Percentiles rank a stretch among this genome's conserved stretches.
Conservation (phyloP, 1,284 basidiomycete species). For the Trametes sp. region DNA sequence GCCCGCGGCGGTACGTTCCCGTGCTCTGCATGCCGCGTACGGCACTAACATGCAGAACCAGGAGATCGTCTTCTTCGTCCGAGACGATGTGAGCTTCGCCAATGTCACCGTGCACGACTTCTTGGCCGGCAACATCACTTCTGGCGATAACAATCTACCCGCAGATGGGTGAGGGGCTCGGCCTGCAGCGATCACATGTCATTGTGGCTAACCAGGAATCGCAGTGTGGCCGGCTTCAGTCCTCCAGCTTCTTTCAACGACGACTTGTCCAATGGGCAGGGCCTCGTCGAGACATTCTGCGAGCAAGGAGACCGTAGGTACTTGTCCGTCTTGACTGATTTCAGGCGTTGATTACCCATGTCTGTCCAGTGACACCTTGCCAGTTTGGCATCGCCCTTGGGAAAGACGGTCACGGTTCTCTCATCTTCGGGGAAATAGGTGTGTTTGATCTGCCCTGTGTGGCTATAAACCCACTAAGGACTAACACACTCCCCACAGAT, state of each 20-base stretch:
- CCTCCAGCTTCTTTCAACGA: conserved; percentile 23
- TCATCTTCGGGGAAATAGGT: no score
- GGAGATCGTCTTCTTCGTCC: conserved; percentile 16
- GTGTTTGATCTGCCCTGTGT: no score
- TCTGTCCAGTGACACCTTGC: no score
- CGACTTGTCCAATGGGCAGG: conserved; percentile 19
- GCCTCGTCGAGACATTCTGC: conserved; percentile 22
- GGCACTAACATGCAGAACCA: not conserved
- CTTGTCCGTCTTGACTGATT: no score
- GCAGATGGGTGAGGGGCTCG: conserved; percentile 14
- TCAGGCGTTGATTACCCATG: no score
- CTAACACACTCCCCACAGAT: conserved; percentile 8
- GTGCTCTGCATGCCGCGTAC: not conserved
- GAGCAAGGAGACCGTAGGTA: conserved; percentile 15
- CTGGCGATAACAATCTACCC: conserved; percentile 17
- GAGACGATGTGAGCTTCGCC: conserved; percentile 22
- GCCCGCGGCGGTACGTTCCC: conserved; percentile 9
- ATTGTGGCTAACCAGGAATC: no score
- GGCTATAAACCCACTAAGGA: no score
- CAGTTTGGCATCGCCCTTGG: no score
- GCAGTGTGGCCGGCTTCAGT: conserved; percentile 21
- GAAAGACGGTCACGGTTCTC: no score
- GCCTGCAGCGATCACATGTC: not conserved
- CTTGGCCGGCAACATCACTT: conserved; percentile 20
- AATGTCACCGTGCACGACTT: conserved; percentile 14